These are phyloP conservation scores for Ophiosphaerella narmari DNA, from an alignment of 2,329 filamentous ascomycete species.

Conservation along the genomic window DNA sequence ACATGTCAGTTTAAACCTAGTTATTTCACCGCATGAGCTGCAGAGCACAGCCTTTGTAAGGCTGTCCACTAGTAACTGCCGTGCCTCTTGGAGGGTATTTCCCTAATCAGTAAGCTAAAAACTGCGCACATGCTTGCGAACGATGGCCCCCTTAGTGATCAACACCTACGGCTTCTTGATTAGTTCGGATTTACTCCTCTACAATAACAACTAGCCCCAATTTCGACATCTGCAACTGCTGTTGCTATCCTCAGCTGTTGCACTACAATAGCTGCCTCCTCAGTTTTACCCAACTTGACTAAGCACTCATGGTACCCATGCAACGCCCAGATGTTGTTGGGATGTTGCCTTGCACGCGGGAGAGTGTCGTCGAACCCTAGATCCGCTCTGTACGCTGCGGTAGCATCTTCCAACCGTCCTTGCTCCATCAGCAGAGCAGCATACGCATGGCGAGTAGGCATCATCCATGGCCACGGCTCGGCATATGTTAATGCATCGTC, in stretches of 20 bases:
- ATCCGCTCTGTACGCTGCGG: slow-evolving; percentile 46
- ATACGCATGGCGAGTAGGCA: slow-evolving; percentile 71
- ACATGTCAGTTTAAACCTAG: too few species aligned
- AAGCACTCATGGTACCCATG: slow-evolving; percentile 76
- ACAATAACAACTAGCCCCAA: slow-evolving; percentile 65
- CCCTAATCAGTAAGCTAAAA: too few species aligned
- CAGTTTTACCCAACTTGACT: slow-evolving; percentile 55
- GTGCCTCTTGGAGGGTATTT: too few species aligned
- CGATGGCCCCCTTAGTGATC: too few species aligned
- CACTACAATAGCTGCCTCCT: slow-evolving; percentile 55
- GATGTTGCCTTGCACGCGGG: slow-evolving; percentile 68
- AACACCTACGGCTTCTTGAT: background rate
- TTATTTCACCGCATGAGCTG: too few species aligned
- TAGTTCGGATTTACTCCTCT: slow-evolving; percentile 13
- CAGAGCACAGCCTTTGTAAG: too few species aligned
- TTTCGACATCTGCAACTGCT: slow-evolving; percentile 63
- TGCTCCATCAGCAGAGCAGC: slow-evolving; percentile 72
- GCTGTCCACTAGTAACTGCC: too few species aligned
- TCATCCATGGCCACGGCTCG: slow-evolving; percentile 83
- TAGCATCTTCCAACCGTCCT: slow-evolving; percentile 50
- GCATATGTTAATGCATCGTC: slow-evolving; percentile 71
- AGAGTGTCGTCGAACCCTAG: slow-evolving; percentile 55
- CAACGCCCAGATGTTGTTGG: slow-evolving; percentile 75
- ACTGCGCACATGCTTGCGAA: too few species aligned
- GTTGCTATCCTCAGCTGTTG: slow-evolving; percentile 58